phyloP scores from a whole-genome alignment of 495 filamentous ascomycete genomes.

The Gamarada debralockiae region DNA sequence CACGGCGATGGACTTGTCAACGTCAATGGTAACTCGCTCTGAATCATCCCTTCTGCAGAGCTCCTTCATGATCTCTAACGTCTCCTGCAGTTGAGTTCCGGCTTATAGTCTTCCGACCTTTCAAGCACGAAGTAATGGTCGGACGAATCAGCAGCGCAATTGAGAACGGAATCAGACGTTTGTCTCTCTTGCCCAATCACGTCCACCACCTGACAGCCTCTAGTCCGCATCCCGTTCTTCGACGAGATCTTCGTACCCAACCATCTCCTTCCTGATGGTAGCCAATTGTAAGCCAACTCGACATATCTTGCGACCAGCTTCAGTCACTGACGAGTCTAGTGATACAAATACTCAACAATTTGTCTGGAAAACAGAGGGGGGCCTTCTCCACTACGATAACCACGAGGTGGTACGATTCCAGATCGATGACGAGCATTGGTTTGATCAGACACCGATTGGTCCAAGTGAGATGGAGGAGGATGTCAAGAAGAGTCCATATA shows the following conservation, averaged over 20 bases:
- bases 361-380: constrained; percentile 33
- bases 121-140: constrained; percentile 83
- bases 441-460: constrained; percentile 71
- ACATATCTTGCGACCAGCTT: constrained; percentile 19
- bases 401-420: constrained; percentile 83
- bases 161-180: constrained; percentile 71
- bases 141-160: constrained; percentile 74
- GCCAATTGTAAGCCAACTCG: constrained; percentile 61
- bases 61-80: constrained; percentile 15
- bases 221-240: constrained; percentile 85
- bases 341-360: constrained; percentile 23
- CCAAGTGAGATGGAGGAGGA: constrained; percentile 42
- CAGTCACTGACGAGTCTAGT: constrained; percentile 15
- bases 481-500: constrained; percentile 56
- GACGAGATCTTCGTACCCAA: constrained; percentile 80
- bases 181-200: constrained; percentile 19
- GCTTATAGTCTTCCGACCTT: constrained; percentile 89
- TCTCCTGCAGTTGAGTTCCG: constrained; percentile 73
- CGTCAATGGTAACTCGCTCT: constrained; percentile 84
- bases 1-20: constrained; percentile 86
- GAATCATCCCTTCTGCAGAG: background rate
- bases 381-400: constrained; percentile 78
- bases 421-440: constrained; percentile 80
- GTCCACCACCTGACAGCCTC: background rate
- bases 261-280: constrained; percentile 63